These are phyloP conservation scores for Podochytrium sp. DNA, from an alignment of 192 early-diverging fungal species.

Conservation along the genomic window DNA sequence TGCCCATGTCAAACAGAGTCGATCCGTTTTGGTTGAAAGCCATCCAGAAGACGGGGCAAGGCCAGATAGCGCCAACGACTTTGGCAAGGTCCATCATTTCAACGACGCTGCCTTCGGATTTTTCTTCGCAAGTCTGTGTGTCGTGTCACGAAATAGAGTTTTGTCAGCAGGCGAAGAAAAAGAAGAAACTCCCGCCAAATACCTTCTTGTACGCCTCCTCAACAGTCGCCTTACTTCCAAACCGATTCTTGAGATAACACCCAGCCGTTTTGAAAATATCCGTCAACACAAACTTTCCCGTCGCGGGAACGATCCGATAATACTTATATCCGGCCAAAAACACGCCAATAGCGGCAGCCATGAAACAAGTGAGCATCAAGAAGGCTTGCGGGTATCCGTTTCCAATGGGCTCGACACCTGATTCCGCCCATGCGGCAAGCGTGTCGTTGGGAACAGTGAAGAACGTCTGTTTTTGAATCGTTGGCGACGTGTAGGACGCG, in stretches of 20 bases:
- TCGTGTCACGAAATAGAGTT: too few relatives aligned
- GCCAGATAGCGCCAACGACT: constrained; percentile 37
- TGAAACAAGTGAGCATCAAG: constrained; percentile 45
- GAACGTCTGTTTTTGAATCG: constrained; percentile 29
- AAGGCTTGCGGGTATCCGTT: constrained; percentile 56
- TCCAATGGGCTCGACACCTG: constrained; percentile 12
- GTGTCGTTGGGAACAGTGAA: constrained; percentile 3
- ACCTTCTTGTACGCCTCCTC: neutral
- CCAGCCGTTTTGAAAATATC: constrained; percentile 43
- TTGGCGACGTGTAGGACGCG: constrained; percentile 53
- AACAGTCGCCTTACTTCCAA: neutral
- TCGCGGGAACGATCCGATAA: constrained; percentile 69
- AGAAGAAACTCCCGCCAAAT: too few relatives aligned
- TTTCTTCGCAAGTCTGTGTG: too few relatives aligned
- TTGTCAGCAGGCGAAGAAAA: too few relatives aligned
- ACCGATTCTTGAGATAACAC: constrained; percentile 11
- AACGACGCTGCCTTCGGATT: constrained; percentile 25
- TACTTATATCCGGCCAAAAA: constrained; percentile 54
- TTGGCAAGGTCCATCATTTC: constrained; percentile 42
- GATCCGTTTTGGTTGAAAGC: constrained; percentile 45
- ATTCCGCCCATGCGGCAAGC: neutral
- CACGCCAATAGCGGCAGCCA: constrained; percentile 46
- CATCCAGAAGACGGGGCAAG: constrained; percentile 49
- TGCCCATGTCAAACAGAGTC: constrained; percentile 37
- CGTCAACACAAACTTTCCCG: constrained; percentile 56